These are phyloP conservation scores for Climacium dendroides DNA, from an alignment of 225 moss, liverwort and hornwort species.

Conservation along the genomic window DNA sequence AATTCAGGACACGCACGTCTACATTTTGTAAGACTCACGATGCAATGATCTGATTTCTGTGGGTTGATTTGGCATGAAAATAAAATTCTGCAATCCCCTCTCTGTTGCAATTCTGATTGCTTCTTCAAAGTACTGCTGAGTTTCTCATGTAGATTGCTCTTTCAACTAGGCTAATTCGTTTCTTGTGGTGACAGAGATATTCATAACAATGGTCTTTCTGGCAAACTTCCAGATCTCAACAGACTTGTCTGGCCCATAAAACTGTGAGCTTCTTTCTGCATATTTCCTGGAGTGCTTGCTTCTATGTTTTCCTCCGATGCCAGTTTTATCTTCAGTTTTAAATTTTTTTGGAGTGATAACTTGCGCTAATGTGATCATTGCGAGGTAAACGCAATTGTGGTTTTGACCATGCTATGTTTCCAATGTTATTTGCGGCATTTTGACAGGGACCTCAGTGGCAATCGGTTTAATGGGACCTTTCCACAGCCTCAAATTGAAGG, in stretches of 20 bases:
- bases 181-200: background rate
- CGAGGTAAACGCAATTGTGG: background rate
- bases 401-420: background rate
- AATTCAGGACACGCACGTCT: background rate
- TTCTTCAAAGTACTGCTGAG: background rate
- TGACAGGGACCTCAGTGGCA: background rate
- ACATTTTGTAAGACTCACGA: background rate
- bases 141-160: background rate
- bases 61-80: background rate
- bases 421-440: background rate
- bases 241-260: too few species aligned
- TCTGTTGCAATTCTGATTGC: background rate
- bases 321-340: background rate
- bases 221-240: background rate
- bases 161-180: background rate
- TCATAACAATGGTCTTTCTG: background rate
- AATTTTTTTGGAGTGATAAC: background rate
- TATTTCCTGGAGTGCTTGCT: background rate
- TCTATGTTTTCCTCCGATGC: too few species aligned
- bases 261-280: background rate
- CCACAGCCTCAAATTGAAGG: background rate
- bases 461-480: background rate
- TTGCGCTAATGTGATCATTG: background rate
- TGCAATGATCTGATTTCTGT: background rate
- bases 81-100: background rate